Evolutionary conservation across 768 basidiomycete genomes (phyloP), one percentile per base, ranked within the genome.

Genomic region (Mycena haematopus): DNA sequence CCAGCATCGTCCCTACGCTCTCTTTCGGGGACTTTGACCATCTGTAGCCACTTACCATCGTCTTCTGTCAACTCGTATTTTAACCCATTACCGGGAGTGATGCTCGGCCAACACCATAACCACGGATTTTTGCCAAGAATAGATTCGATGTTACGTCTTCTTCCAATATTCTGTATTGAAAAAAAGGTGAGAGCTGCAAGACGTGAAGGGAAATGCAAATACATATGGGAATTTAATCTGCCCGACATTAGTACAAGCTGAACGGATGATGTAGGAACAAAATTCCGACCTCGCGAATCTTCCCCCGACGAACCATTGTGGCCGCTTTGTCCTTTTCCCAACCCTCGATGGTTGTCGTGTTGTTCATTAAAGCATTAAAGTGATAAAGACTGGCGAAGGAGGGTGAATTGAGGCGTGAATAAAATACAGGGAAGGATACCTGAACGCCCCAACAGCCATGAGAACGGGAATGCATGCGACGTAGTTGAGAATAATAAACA

Each of bases 281-380:
- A 50, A 22, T 31, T 68, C 70, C 22, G 56, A 91, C 91, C 77
- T 95, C 91, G 53, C 82, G 86, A 60, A 98, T 90, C 74, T 91
- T 93, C 6, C 96, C 96, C 60, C 90, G 80, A 21, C 91, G 85
- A 53, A 93, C 86, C 68, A 99, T 82, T 0, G 86, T 91, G 6
- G 95, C 90, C 1, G 87, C 94, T 75, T 91, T 96, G 71, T 99
- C 95, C 76, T 99, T 99, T 75, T 99, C 97, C 93, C 93, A 96
- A 0, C 91, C 88, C 77, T 99, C 97, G 52, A 99, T 98, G 0
- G 97, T 99, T 0, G 96, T 99, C 2, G 89, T 87, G 74, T 99
- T 99, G 11, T 82, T 83, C 7, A 84, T 68, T 27, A 98, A 74
- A 52, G 84, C 81, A 70, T 89, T 91, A 65, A 96, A 86, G 67